A percentile compares a stretch with the other conserved stretches of the same genome.
Conservation (phyloP, 23 red algal genomes). For the Chondrus crispus region DNA sequence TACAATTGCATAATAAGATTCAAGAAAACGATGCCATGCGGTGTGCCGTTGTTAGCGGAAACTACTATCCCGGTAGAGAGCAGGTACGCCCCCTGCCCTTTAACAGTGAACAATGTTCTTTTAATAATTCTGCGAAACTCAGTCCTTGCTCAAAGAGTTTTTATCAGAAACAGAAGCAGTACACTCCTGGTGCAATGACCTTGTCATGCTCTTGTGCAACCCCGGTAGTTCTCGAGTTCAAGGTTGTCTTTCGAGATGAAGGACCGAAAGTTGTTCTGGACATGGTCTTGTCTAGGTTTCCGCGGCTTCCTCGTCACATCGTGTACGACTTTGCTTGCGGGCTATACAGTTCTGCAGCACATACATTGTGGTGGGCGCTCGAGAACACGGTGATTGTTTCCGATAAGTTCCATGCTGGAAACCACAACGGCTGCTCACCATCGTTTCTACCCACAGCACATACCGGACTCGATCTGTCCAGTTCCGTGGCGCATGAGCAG, state of each 20-base stretch:
- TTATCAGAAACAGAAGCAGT: neutral
- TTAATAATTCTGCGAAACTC: too few relatives aligned
- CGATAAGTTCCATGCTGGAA: neutral
- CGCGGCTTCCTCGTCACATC: neutral
- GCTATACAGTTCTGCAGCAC: neutral
- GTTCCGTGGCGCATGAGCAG: neutral
- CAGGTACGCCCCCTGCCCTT: too few relatives aligned
- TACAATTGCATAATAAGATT: too few relatives aligned
- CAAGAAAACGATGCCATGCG: too few relatives aligned
- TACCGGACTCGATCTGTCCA: neutral
- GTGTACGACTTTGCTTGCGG: neutral
- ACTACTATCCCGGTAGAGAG: too few relatives aligned
- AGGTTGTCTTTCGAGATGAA: neutral
- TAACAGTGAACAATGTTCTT: too few relatives aligned
- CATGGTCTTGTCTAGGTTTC: neutral
- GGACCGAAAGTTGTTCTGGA: neutral
- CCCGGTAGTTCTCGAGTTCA: neutral
- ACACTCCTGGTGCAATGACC: neutral
- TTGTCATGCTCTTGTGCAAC: neutral
- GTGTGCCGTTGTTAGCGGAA: too few relatives aligned
- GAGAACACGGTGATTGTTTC: neutral
- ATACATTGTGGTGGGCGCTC: neutral
- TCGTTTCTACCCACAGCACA: neutral
- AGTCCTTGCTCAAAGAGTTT: too few relatives aligned
- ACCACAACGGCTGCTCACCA: neutral